Evolutionary conservation across 169 alveolate genomes (phyloP).

Genomic region (Ichthyophthirius multifiliis): DNA sequence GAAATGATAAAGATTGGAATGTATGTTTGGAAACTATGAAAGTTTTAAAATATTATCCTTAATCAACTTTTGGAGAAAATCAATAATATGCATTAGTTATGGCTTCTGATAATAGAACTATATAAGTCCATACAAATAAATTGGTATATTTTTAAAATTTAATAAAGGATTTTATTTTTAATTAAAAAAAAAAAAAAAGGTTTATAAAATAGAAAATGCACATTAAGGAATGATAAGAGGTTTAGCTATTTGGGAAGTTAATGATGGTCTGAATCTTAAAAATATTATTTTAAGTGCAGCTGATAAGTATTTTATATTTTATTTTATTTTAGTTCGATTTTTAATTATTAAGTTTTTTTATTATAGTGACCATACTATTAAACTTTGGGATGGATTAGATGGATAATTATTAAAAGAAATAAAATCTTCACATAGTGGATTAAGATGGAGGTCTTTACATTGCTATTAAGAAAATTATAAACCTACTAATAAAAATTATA

Average conservation of each 20-base stretch:
- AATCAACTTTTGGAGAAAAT: constrained; percentile 1
- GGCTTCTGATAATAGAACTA: not conserved
- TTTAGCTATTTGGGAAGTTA: not conserved
- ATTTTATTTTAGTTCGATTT: not conserved
- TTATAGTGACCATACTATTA: not conserved
- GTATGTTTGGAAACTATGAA: not conserved
- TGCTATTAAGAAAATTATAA: not conserved
- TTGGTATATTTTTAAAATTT: not conserved
- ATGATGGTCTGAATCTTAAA: not conserved
- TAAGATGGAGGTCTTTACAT: not conserved
- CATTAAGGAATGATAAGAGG: constrained; percentile 11
- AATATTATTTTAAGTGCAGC: not conserved
- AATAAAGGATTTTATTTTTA: not conserved
- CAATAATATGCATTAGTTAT: not conserved
- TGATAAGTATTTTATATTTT: not conserved
- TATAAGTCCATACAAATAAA: not conserved
- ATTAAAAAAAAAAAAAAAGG: not conserved
- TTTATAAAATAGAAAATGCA: not conserved
- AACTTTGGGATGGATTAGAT: not conserved
- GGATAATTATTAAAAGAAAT: not conserved
- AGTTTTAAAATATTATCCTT: not conserved
- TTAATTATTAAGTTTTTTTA: not conserved
- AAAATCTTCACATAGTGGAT: not conserved
- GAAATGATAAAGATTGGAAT: not conserved
- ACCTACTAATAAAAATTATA: not conserved